A percentile compares a stretch with the other conserved stretches of the same genome.
Conservation (phyloP, 345 rosid genomes). For the Eucalyptus shirleyi region DNA sequence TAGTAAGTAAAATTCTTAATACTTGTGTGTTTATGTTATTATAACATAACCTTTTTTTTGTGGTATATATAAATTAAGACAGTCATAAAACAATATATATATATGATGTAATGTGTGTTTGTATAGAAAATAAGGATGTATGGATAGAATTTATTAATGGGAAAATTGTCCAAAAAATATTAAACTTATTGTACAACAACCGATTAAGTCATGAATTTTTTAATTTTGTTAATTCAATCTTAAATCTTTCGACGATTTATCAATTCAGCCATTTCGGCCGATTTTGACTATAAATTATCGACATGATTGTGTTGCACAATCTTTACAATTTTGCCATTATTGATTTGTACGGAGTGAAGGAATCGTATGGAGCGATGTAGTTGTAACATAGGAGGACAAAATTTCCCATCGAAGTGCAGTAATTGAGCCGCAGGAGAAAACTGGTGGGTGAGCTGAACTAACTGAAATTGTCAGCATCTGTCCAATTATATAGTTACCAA, state of each 20-base stretch:
- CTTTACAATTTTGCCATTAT: no score
- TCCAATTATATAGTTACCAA: not conserved
- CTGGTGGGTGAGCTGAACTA: not conserved
- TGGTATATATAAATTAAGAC: not conserved
- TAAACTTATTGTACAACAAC: fast-evolving
- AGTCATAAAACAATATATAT: not conserved
- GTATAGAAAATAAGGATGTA: not conserved
- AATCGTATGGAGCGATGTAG: not conserved
- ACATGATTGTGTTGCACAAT: fast-evolving
- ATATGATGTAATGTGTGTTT: not conserved
- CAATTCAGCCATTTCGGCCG: fast-evolving
- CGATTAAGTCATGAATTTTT: no score
- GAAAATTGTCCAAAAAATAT: no score
- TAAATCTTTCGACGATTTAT: fast-evolving
- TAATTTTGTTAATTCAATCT: fast-evolving
- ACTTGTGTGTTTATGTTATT: not conserved
- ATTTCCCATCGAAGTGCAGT: not conserved
- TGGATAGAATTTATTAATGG: not conserved
- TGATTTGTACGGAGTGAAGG: not conserved
- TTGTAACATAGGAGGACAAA: not conserved
- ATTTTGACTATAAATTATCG: fast-evolving
- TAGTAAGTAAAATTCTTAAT: not conserved
- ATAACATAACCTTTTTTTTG: not conserved
- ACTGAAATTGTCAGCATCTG: not conserved
- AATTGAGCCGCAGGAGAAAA: not conserved